phyloP scores from a whole-genome alignment of 495 filamentous ascomycete species.

The Sporormia fimetaria region DNA sequence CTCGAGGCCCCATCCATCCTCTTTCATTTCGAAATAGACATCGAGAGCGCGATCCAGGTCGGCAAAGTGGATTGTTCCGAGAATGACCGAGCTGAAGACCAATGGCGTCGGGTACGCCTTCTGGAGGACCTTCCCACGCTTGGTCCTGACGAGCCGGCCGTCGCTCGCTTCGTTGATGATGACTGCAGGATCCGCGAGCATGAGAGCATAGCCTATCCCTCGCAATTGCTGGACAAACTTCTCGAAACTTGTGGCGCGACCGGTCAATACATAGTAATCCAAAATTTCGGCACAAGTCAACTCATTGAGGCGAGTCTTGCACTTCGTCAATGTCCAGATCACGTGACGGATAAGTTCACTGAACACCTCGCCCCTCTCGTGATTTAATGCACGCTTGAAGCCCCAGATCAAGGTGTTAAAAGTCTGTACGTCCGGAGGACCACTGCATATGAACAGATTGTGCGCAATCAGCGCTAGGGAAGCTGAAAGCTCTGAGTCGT shows the following conservation, averaged over 20 bases:
- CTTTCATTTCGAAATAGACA: slow-evolving; percentile 28
- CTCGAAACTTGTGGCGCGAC: slow-evolving; percentile 20
- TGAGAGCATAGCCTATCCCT: slow-evolving; percentile 24
- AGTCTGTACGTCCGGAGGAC: slow-evolving; percentile 49
- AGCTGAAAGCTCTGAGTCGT: background rate
- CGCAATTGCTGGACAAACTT: slow-evolving; percentile 25
- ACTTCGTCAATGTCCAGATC: slow-evolving; percentile 40
- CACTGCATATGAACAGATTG: slow-evolving; percentile 47
- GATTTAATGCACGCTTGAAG: slow-evolving; percentile 44
- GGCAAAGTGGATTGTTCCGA: slow-evolving; percentile 28
- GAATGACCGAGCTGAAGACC: slow-evolving; percentile 28
- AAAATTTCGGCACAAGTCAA: slow-evolving; percentile 44
- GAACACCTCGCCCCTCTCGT: too few species aligned
- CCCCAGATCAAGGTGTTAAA: slow-evolving; percentile 55
- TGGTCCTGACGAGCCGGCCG: slow-evolving; percentile 17
- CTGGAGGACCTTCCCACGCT: slow-evolving; percentile 27
- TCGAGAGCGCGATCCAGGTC: slow-evolving; percentile 27
- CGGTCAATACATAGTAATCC: slow-evolving; percentile 38
- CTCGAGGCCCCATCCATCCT: slow-evolving; percentile 31
- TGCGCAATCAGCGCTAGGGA: slow-evolving; percentile 52
- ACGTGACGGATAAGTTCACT: slow-evolving; percentile 43
- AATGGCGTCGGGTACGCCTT: slow-evolving; percentile 28
- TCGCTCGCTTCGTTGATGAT: slow-evolving; percentile 21
- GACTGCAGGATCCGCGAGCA: slow-evolving; percentile 27
- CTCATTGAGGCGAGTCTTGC: slow-evolving; percentile 41